Conservation (phyloP, 441 rosid species). For the Pelargonium exstipulatum region DNA sequence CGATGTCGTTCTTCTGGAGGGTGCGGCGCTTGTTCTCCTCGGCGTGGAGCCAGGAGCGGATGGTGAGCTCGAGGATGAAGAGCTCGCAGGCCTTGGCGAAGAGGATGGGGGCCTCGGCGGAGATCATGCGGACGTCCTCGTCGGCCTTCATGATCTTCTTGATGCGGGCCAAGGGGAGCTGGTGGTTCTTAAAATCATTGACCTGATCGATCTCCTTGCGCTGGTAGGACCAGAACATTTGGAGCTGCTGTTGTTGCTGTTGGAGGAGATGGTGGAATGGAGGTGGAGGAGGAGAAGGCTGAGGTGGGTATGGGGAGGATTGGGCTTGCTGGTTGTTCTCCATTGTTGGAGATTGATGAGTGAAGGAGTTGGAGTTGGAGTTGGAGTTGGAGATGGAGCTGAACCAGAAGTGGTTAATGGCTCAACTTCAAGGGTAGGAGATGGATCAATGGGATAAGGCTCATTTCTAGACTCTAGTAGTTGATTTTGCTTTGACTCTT, state of each 20-base stretch:
- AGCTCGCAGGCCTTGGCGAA: slow-evolving; percentile 97
- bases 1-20: slow-evolving; percentile 90
- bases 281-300: slow-evolving; percentile 28
- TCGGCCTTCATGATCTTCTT: slow-evolving; percentile 98
- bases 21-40: slow-evolving; percentile 94
- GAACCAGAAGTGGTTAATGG: too few relatives aligned
- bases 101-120: slow-evolving; percentile 91
- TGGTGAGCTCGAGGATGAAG: slow-evolving; percentile 90
- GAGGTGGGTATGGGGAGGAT: slow-evolving; percentile 44
- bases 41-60: slow-evolving; percentile 96
- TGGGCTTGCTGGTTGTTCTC: slow-evolving; percentile 53
- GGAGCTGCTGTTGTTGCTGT: slow-evolving; percentile 92
- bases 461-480: too few relatives aligned
- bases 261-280: slow-evolving; percentile 77
- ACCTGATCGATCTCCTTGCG: slow-evolving; percentile 89
- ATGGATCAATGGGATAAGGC: too few relatives aligned
- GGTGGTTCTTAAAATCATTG: slow-evolving; percentile 92
- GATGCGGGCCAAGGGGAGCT: slow-evolving; percentile 88
- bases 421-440: too few relatives aligned
- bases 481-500: too few relatives aligned
- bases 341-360: slow-evolving; percentile 20
- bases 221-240: slow-evolving; percentile 86
- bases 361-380: too few relatives aligned
- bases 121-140: slow-evolving; percentile 97
- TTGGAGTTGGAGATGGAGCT: too few relatives aligned